These are phyloP conservation scores for Brassica nigra DNA, from an alignment of 345 rosid genomes.

Conservation along the genomic window DNA sequence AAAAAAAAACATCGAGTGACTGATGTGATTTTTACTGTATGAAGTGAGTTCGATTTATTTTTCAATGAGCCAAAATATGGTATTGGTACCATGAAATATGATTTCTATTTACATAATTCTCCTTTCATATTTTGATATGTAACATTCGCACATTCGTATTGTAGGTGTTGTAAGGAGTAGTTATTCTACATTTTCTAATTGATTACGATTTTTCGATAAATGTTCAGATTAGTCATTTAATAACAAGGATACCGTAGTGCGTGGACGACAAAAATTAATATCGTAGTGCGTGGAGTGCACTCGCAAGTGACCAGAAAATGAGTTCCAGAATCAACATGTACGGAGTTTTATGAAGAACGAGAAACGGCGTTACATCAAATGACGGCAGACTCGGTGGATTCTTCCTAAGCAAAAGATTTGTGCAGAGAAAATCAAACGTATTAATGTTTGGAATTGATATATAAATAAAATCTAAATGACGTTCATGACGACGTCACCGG, in stretches of 20 bases:
- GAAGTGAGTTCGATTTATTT: conserved; percentile 34
- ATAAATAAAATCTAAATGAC: conserved; percentile 11
- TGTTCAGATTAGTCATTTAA: not conserved
- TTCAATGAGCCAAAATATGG: conserved; percentile 32
- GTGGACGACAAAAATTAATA: not conserved
- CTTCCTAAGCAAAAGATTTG: conserved; percentile 44
- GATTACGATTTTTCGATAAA: not conserved
- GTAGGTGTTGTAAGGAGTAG: not conserved
- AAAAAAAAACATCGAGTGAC: conserved; percentile 33
- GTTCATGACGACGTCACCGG: conserved; percentile 45
- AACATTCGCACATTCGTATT: not conserved
- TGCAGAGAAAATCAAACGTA: conserved; percentile 37
- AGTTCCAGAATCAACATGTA: conserved; percentile 20
- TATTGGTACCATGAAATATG: conserved; percentile 40
- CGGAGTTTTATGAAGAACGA: conserved; percentile 39
- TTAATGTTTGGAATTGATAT: not conserved
- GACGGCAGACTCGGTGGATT: conserved; percentile 40
- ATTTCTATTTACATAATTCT: conserved; percentile 32
- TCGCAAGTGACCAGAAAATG: conserved; percentile 16
- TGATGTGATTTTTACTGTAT: conserved; percentile 42
- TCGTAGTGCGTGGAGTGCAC: not conserved
- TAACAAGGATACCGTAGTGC: not conserved
- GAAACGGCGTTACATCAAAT: conserved; percentile 46
- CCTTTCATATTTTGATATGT: not conserved
- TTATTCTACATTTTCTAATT: not conserved